A percentile compares a stretch with the other conserved stretches of the same genome.
Conservation (phyloP, 176 grass and related monocot species). For the Ensete glaucum region DNA sequence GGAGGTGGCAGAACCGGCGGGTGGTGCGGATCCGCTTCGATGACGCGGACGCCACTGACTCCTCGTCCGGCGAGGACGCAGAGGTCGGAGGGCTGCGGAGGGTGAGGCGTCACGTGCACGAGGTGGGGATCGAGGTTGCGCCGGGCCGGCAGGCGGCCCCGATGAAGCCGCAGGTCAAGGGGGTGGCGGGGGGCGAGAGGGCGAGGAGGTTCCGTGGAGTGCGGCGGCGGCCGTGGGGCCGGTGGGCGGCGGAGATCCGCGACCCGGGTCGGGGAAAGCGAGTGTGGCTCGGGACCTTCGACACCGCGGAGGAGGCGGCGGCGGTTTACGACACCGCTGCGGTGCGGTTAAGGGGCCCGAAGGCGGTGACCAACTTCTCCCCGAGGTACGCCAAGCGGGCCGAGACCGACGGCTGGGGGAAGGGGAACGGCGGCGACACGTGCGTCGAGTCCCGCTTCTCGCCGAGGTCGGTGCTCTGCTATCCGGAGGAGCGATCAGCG, state of each 20-base stretch:
- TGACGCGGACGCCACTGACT: constrained; percentile 49
- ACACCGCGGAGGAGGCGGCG: constrained; percentile 83
- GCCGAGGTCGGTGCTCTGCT: constrained; percentile 15
- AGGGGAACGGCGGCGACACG: not conserved
- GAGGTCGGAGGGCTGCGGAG: constrained; percentile 1
- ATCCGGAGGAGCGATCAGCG: not conserved
- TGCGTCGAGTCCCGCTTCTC: not conserved
- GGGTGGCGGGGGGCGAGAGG: not conserved
- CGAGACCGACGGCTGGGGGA: not conserved
- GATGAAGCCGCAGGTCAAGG: constrained; percentile 9
- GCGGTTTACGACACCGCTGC: constrained; percentile 50
- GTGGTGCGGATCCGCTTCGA: constrained; percentile 38
- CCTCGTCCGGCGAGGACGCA: constrained; percentile 32
- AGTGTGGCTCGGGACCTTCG: constrained; percentile 90
- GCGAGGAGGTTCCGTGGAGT: constrained; percentile 29
- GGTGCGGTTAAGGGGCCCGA: constrained; percentile 33
- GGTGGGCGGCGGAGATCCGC: constrained; percentile 39
- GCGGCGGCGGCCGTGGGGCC: constrained; percentile 39
- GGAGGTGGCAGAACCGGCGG: not conserved
- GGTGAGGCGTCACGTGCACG: constrained; percentile 27
- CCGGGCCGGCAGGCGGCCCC: constrained; percentile 6
- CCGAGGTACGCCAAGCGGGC: not conserved
- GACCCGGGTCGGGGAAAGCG: constrained; percentile 30
- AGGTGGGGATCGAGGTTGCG: constrained; percentile 13
- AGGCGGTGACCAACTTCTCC: constrained; percentile 41